Evolutionary conservation across 768 basidiomycete genomes (phyloP), one percentile per base, ranked within the genome.

Genomic region (Phylloporus sp.): DNA sequence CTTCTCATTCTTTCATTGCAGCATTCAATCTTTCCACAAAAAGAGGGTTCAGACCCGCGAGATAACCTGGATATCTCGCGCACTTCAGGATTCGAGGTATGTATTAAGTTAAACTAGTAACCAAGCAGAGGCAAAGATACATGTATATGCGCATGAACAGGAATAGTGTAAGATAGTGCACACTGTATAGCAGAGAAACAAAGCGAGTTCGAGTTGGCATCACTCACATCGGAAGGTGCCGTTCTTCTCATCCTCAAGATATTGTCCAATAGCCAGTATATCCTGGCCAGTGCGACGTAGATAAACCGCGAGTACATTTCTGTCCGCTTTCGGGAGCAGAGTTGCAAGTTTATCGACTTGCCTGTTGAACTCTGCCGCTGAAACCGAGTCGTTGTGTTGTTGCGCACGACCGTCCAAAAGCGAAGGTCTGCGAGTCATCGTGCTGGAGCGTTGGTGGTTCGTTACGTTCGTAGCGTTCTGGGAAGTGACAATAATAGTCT

Each of bases 251-350:
- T 92, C 90, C 57, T 90, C 89, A 11, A 92, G 73, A 65, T 89
- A 92, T 63, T 88, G 85, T 15, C 88, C 88, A 59, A 92, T 89
- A n/a, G 90, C 90, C 38, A 88, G 72, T 38, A 91, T 86, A 67
- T 90, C 88, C 62, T 88, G 81, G 20, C 90, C 90, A 10, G 88
- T 75, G 10, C 85, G 77, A 26, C 80, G 80, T 53, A 92, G 68
- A 66, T 92, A 92, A 13, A 81, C 79, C 34, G 83, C 84, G 8
- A 92, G 76, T 2, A 89, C 70, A 20, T 67, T 71, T 40, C 80
- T 77, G 56, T 91, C 82, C 29, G 85, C 90, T 57, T 85, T 81
- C 15, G 90, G 90, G 28, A 91, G 71, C 35, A 91, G 70, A 54
- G 82, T 81, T 2, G 76, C 74, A 42, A 92, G 79, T 62, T 81